Evolutionary conservation across 176 grass and related monocot species (phyloP).

Genomic region (Aegilops tauschii): DNA sequence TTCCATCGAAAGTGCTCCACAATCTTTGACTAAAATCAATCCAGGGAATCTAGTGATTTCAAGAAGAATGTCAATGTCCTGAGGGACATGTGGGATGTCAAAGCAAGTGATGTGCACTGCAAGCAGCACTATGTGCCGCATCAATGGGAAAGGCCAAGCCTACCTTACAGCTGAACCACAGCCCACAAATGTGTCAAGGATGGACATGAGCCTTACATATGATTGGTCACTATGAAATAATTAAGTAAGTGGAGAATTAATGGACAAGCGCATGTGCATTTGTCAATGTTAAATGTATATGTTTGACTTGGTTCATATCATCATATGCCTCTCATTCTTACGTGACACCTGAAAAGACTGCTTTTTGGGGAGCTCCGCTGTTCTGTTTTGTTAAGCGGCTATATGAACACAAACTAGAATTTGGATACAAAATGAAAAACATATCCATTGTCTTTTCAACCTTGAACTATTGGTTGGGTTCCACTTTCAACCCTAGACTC

Average conservation of each 20-base stretch:
- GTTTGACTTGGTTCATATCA: neutral
- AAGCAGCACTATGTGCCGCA: neutral
- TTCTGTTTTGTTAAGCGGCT: neutral
- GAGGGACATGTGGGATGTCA: neutral
- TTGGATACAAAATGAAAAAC: neutral
- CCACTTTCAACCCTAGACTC: neutral
- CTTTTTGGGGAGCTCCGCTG: no score
- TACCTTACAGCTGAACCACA: neutral
- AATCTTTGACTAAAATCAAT: neutral
- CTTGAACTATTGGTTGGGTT: neutral
- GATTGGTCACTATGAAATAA: neutral
- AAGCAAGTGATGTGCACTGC: neutral
- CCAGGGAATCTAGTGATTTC: neutral
- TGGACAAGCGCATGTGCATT: neutral
- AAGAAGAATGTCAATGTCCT: neutral
- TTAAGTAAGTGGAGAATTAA: neutral
- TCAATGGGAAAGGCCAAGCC: neutral
- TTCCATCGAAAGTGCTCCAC: conserved; percentile 24
- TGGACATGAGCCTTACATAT: neutral
- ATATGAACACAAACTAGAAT: neutral
- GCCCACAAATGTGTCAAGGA: neutral
- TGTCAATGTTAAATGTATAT: neutral
- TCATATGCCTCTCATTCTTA: no score
- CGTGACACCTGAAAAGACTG: no score
- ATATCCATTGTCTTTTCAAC: neutral